These are phyloP conservation scores for Alliaria petiolata DNA, from an alignment of 345 rosid genomes.

Conservation along the genomic window DNA sequence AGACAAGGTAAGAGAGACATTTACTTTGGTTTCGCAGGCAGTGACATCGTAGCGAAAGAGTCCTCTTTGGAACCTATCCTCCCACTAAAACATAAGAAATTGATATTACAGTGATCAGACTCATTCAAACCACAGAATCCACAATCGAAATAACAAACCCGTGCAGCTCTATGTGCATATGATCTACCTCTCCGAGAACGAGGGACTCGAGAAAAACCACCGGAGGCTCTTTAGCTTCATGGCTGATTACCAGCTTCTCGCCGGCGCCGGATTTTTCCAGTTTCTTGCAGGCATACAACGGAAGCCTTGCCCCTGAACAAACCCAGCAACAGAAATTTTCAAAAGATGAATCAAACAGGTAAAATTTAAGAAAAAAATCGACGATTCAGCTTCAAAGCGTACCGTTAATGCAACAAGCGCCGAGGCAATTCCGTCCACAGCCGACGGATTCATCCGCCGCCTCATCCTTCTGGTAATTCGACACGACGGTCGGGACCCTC, in stretches of 20 bases:
- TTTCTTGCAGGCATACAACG: constrained; percentile 73
- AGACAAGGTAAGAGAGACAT: not conserved
- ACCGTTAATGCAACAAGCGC: constrained; percentile 85
- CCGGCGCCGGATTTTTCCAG: constrained; percentile 31
- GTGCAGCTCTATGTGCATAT: not conserved
- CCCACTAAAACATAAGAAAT: constrained; percentile 47
- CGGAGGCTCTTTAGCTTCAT: constrained; percentile 45
- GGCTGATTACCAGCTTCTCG: constrained; percentile 8
- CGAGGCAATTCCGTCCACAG: constrained; percentile 90
- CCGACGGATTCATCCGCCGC: constrained; percentile 54
- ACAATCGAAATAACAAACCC: not conserved
- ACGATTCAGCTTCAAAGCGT: constrained; percentile 3
- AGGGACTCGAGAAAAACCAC: constrained; percentile 86
- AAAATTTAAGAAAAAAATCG: not conserved
- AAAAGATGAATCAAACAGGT: not conserved
- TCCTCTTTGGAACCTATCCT: constrained; percentile 90
- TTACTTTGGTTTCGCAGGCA: constrained; percentile 92
- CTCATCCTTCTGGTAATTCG: constrained; percentile 95
- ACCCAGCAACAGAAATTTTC: not conserved
- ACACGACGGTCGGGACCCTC: constrained; percentile 94
- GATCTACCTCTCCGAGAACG: constrained; percentile 75
- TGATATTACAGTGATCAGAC: not conserved
- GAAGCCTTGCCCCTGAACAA: constrained; percentile 72
- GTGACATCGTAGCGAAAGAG: constrained; percentile 97
- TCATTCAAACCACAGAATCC: not conserved